Evolutionary conservation across 805 yeast species (phyloP), one percentile per base, ranked within the genome.

Genomic region (Isabelozyma gotoi): DNA sequence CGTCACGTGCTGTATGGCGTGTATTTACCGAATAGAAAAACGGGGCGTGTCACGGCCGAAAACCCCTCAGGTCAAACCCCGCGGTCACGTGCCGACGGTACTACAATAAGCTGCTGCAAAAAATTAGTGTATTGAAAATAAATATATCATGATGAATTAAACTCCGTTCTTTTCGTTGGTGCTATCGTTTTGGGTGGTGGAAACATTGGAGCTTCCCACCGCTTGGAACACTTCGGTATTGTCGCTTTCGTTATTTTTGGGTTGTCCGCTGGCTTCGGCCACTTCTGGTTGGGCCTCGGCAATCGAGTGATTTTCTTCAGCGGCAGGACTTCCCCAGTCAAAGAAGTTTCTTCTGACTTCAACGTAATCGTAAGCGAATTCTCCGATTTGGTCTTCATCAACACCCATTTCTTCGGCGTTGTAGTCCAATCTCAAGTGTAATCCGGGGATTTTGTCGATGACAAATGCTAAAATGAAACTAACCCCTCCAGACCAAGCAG

Each of bases 331-430:
- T 5, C 73, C 69, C 78, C 78, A 74, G 51, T 76, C 81, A 56
- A 83, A 76, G 65, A 84, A 92, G 68, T 91, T 96, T 63, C 98
- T 80, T 67, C 98, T 81, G 11, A 92, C 95, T 72, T 92, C 99
- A 45, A 92, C 97, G 61, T 90, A 92, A 66, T 92, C 98, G 64
- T 92, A 92, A n/a, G 98, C 98, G 68, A 91, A 92, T 68, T 92
- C 99, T 40, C 98, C 99, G 53, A 92, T 88, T 69, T 92, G 97
- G 67, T 89, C 96, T 64, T 91, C 97, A 64, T 92, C 99, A 71
- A 91, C 79, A 45, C 99, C 99, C 24, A 74, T 73, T 50, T 84
- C 88, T 65, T 92, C 99, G 17, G 85, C 96, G 27, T 84, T 83
- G 63, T 87, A 95, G 48, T 81, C 76, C 4, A 89, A 89, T 59